Evolutionary conservation across 306 rosid genomes (phyloP).

Genomic region (Astragalus glycyphyllos): DNA sequence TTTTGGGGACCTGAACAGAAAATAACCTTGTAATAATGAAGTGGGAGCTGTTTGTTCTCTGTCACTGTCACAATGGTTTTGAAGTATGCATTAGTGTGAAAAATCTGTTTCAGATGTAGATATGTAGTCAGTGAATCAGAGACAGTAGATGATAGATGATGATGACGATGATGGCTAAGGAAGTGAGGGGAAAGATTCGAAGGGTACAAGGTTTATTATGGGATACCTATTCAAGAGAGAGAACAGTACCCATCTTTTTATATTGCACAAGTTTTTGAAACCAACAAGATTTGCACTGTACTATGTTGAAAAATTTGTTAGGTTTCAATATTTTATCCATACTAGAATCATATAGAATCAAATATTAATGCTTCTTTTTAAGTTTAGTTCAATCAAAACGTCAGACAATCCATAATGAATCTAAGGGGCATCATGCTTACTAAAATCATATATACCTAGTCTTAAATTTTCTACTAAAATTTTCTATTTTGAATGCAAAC

Average conservation of each 20-base stretch:
- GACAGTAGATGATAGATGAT: conserved; percentile 30
- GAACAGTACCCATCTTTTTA: conserved; percentile 30
- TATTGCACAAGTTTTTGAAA: not conserved
- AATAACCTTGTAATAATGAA: conserved; percentile 41
- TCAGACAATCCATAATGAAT: conserved; percentile 28
- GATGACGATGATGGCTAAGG: conserved; percentile 30
- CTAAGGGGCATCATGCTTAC: not conserved
- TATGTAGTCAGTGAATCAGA: conserved; percentile 39
- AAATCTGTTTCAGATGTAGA: conserved; percentile 25
- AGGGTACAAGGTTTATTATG: conserved; percentile 8
- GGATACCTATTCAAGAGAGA: conserved; percentile 23
- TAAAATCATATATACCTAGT: not conserved
- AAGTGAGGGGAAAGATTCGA: conserved; percentile 23
- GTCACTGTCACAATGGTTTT: conserved; percentile 39
- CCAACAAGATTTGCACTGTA: not conserved
- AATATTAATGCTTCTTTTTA: not conserved
- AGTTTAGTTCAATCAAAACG: conserved; percentile 1
- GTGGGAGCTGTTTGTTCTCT: conserved; percentile 24
- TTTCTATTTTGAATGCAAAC: not conserved
- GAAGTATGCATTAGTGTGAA: conserved; percentile 7
- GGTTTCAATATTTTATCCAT: conserved; percentile 5
- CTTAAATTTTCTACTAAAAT: not conserved
- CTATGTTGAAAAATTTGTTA: conserved; percentile 4
- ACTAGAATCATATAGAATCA: conserved; percentile 34
- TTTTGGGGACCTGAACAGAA: conserved; percentile 24